Evolutionary conservation across 1,284 basidiomycete species (phyloP).

Genomic region (Nidula niveotomentosa): DNA sequence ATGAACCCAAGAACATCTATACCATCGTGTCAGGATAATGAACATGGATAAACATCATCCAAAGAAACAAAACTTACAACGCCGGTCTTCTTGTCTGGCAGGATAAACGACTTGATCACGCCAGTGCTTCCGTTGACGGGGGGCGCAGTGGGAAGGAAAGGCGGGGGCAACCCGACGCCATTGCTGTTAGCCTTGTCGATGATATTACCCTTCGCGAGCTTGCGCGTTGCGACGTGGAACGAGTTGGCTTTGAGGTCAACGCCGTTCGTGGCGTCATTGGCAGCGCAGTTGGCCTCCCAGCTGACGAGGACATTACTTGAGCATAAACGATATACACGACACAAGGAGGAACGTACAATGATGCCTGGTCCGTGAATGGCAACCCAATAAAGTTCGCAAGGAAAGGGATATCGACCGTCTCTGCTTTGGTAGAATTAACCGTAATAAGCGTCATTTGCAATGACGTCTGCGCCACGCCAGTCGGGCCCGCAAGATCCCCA

Average conservation of each 20-base stretch:
- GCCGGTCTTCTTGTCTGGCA: constrained; percentile 58
- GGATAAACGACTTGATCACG: constrained; percentile 59
- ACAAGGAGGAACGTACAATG: constrained; percentile 43
- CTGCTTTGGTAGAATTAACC: constrained; percentile 42
- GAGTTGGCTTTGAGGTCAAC: constrained; percentile 38
- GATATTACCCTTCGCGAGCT: constrained; percentile 38
- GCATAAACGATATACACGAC: background rate
- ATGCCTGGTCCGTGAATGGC: constrained; percentile 48
- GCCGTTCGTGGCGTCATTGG: constrained; percentile 53
- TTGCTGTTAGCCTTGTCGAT: constrained; percentile 39
- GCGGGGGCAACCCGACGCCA: constrained; percentile 47
- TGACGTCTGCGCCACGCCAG: constrained; percentile 43
- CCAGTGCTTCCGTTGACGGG: constrained; percentile 44
- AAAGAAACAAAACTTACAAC: constrained; percentile 39
- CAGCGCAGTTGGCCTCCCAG: constrained; percentile 63
- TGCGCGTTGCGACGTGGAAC: constrained; percentile 13
- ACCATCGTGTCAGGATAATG: background rate
- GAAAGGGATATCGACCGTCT: constrained; percentile 54
- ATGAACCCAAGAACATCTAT: constrained; percentile 65
- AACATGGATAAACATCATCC: constrained; percentile 1
- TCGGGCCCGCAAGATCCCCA: constrained; percentile 57
- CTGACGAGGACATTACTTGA: constrained; percentile 23
- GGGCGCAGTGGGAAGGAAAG: constrained; percentile 48
- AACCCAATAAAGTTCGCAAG: constrained; percentile 45
- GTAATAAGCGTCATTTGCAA: constrained; percentile 47